Percentiles rank a stretch among this genome's conserved stretches.
phyloP scores from a whole-genome alignment of 2,329 filamentous ascomycete genomes.

The Orbilia brochopaga region DNA sequence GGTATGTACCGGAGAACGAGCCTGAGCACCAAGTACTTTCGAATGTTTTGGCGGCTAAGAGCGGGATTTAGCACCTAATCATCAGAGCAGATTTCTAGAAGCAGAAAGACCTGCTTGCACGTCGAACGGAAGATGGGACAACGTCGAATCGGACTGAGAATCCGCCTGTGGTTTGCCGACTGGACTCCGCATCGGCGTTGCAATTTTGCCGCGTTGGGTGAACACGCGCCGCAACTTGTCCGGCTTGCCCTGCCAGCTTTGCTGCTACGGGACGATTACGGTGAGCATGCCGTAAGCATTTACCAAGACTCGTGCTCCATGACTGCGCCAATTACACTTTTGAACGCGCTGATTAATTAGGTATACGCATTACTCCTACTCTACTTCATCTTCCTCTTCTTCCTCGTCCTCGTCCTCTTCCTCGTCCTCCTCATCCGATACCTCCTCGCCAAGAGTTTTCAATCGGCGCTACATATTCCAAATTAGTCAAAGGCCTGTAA shows the following conservation, averaged over 20 bases:
- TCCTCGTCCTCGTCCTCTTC: constrained; percentile 63
- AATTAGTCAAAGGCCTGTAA: not conserved
- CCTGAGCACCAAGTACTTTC: too few relatives aligned
- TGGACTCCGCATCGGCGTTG: constrained; percentile 4
- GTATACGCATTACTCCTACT: not conserved
- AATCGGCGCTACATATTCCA: constrained; percentile 63
- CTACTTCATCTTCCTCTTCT: constrained; percentile 12
- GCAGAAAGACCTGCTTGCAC: too few relatives aligned
- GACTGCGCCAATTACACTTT: too few relatives aligned
- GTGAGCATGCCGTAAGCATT: not conserved
- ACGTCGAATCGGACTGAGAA: too few relatives aligned
- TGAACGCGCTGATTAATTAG: too few relatives aligned
- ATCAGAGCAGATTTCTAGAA: too few relatives aligned
- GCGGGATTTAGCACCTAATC: too few relatives aligned
- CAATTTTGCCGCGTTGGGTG: constrained; percentile 4
- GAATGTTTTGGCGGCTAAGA: too few relatives aligned
- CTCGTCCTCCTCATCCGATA: constrained; percentile 78
- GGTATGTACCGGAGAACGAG: too few relatives aligned
- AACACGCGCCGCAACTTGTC: not conserved
- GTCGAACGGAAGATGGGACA: too few relatives aligned
- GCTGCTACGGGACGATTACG: not conserved
- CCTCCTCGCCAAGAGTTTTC: constrained; percentile 69
- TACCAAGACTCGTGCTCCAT: too few relatives aligned
- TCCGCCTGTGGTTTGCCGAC: not conserved
- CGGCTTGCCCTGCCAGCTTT: too few relatives aligned